Conservation (phyloP, 805 yeast species). For the Candida adriatica region DNA sequence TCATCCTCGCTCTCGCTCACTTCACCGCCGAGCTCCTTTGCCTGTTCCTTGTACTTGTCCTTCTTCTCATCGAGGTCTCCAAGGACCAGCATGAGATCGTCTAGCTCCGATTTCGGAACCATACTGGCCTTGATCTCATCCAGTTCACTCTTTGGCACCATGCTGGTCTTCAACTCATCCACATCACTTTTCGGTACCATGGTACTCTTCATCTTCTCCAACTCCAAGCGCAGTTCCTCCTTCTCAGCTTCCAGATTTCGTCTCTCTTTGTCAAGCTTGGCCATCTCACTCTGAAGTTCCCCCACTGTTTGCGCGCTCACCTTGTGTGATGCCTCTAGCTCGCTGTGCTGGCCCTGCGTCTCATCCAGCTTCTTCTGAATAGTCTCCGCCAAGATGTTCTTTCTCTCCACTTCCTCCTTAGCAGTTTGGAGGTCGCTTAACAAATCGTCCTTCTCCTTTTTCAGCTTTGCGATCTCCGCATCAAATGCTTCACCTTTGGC, state of each 20-base stretch:
- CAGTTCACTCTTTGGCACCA: conserved; percentile 7
- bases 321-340: neutral
- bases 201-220: neutral
- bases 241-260: neutral
- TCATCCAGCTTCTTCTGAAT: neutral
- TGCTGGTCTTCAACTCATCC: too few species aligned
- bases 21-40: conserved; percentile 48
- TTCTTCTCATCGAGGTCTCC: conserved; percentile 71
- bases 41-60: conserved; percentile 44
- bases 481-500: neutral
- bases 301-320: neutral
- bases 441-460: conserved; percentile 8
- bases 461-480: too few species aligned
- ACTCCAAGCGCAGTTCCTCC: neutral
- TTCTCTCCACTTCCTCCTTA: neutral
- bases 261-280: too few species aligned
- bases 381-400: neutral
- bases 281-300: neutral
- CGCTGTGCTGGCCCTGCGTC: neutral
- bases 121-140: conserved; percentile 10
- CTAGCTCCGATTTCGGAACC: conserved; percentile 51
- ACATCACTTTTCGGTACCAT: too few species aligned
- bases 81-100: conserved; percentile 70
- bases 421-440: neutral
- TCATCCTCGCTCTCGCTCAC: conserved; percentile 60